Evolutionary conservation across 306 rosid genomes (phyloP), one percentile per base, ranked within the genome.

Genomic region (Hippophae rhamnoides): DNA sequence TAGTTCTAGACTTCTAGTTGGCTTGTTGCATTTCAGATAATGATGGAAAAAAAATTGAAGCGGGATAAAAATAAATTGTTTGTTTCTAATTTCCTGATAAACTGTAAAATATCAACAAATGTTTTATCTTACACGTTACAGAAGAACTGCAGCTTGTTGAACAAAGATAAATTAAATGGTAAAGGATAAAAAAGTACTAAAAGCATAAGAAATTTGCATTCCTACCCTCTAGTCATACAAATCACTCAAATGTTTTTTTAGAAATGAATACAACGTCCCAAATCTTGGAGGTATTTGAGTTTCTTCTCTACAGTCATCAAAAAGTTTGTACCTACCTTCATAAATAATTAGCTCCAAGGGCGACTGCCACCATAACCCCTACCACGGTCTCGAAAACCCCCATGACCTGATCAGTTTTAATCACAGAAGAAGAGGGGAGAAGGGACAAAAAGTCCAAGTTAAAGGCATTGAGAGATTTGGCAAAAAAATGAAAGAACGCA

Each of bases 331-430:
- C 25, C 64, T 41, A 10, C 44, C 46, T 4, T 43, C 47, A 49
- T n/a, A 70, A 47, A 27, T 57, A n/a, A 68, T 81, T 65, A 87
- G 73, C 81, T 84, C 89, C 92, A 74, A 0, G 83, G 43, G 25
- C 86, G 83, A 62, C 86, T 69, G 7, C 86, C 78, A 43, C 92
- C 70, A 26, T 69, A 73, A 47, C 86, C 80, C 76, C 79, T 75
- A 9, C 85, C 79, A 1, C 83, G 89, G 51, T 87, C 95, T 62
- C 95, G 82, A 70, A 67, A 79, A 43, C 83, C 84, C 41, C 90
- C 81, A 52, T 65, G 74, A 66, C 90, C 86, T 86, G 77, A 41
- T 55, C 53, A 27, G 53, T 63, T 12, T 47, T 52, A 23, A 23
- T 27, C 25, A 31, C 38, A 31, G 38, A 31, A 31, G 4, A 31